Percentiles rank a stretch among this genome's conserved stretches.
These are phyloP conservation scores for Pontederia crassipes DNA, from an alignment of 176 grass and related monocot genomes.

Conservation along the genomic window DNA sequence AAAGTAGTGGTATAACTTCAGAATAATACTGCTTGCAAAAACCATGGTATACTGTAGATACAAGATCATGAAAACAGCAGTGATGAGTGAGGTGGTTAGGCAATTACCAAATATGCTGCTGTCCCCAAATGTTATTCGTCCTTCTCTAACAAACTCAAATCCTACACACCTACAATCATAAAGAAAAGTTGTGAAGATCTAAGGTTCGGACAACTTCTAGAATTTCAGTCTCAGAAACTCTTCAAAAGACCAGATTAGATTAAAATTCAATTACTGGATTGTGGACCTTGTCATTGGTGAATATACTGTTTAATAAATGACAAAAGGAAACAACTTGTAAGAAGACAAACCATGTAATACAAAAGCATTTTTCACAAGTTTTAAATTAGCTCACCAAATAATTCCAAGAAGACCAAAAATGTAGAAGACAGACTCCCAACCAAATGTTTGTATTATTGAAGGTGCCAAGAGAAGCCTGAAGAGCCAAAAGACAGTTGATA, in stretches of 20 bases:
- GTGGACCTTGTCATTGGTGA: no score
- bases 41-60: no score
- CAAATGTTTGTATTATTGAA: slow-evolving; percentile 77
- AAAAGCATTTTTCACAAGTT: not conserved
- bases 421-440: slow-evolving; percentile 96
- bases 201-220: no score
- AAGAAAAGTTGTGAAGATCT: not conserved
- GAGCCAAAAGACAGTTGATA: slow-evolving; percentile 19
- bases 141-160: slow-evolving; percentile 82
- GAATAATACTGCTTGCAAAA: no score
- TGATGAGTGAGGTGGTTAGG: slow-evolving; percentile 1
- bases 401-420: slow-evolving; percentile 89
- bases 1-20: no score
- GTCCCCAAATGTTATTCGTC: slow-evolving; percentile 24
- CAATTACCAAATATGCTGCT: slow-evolving; percentile 50
- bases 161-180: slow-evolving; percentile 42
- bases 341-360: not conserved
- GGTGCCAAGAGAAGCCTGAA: slow-evolving; percentile 86
- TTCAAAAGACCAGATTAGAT: not conserved
- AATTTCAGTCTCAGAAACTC: no score
- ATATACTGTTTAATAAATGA: no score
- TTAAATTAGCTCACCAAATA: slow-evolving; percentile 57
- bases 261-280: not conserved
- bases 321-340: not conserved
- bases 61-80: no score